Evolutionary conservation across 495 filamentous ascomycete species (phyloP), one percentile per base, ranked within the genome.

Genomic region (Penicillium atrosanguineum): DNA sequence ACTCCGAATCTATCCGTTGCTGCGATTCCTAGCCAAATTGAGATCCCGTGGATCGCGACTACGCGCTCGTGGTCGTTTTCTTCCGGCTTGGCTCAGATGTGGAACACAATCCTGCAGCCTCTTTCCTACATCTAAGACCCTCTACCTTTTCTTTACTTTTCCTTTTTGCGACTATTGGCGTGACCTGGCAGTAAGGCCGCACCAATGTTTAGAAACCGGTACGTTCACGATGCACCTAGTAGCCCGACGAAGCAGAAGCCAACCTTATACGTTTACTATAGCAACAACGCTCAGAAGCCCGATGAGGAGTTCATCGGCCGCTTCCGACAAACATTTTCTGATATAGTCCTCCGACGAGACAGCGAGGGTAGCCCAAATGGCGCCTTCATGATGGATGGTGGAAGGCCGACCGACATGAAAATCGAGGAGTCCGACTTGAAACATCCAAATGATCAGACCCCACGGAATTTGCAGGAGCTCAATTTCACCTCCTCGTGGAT

Each of bases 401-500:
- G 55, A 46, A 68, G 64, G 70, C 75, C 65, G 29, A 41, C 48
- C 19, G 55, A 65, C 51, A 66, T 69, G 19, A 73, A 71, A 59
- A 69, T 72, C 46, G 74, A 79, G 26, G 60, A 70, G 28, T 69
- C 82, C 37, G 80, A 83, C 40, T 69, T 89, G 64, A 91, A 91
- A 73, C 87, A 91, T 14, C 18, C 53, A 4, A 38, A 85, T 52
- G 88, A 95, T 61, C 85, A 87, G 6, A 93, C 88, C 1, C 89
- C 90, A 5, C 82, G 84, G 61, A 87, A 83, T 28, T 75, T 85
- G 7, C 83, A 86, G 53, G 91, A 96, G 52, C 89, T 92, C 79
- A 79, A 88, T 44, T 94, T 94, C 64, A 94, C 91, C 2, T 88
- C 91, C 9, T 91, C 91, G 18, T 79, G 92, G 29, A 79, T 97